These are phyloP conservation scores for Phytopythium kandeliae DNA, from an alignment of 352 stramenopile genomes.

Conservation along the genomic window DNA sequence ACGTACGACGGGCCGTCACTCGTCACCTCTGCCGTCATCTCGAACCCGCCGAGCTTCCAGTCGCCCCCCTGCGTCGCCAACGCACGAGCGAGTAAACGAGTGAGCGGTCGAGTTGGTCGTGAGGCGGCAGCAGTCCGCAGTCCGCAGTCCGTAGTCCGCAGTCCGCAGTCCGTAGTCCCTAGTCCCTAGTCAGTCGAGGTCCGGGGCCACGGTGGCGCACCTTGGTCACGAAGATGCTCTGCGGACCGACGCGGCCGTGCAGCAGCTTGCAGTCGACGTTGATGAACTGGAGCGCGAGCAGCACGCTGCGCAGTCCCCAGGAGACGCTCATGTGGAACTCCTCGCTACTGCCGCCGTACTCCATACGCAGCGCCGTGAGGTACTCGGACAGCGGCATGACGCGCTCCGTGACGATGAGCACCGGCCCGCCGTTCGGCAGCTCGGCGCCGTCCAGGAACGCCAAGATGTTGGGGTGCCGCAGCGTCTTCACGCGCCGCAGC, in stretches of 20 bases:
- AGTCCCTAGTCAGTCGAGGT: too few species aligned
- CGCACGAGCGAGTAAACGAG: too few species aligned
- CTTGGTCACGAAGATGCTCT: constrained; percentile 93
- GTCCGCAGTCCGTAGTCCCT: too few species aligned
- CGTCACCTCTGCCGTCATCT: constrained; percentile 85
- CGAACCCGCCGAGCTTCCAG: constrained; percentile 94
- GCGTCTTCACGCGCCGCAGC: constrained; percentile 89
- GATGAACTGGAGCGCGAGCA: constrained; percentile 92
- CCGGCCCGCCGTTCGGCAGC: constrained; percentile 72
- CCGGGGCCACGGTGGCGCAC: too few species aligned
- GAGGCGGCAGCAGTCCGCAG: background rate
- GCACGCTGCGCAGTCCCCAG: constrained; percentile 92
- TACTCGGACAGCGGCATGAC: constrained; percentile 88
- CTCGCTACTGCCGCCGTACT: constrained; percentile 53
- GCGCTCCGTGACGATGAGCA: constrained; percentile 94
- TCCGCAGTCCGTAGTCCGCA: too few species aligned
- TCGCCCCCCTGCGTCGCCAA: constrained; percentile 91
- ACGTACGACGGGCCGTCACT: constrained; percentile 71
- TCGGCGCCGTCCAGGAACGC: constrained; percentile 81
- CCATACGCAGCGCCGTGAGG: constrained; percentile 63
- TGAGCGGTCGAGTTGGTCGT: too few species aligned
- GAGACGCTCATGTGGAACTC: constrained; percentile 85
- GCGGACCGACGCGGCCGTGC: constrained; percentile 86
- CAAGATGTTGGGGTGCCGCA: constrained; percentile 94
- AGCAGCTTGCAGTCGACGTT: constrained; percentile 92